A percentile compares a stretch with the other conserved stretches of the same genome.
Conservation (phyloP, 2,329 filamentous ascomycete species). For the Botrytis byssoidea region DNA sequence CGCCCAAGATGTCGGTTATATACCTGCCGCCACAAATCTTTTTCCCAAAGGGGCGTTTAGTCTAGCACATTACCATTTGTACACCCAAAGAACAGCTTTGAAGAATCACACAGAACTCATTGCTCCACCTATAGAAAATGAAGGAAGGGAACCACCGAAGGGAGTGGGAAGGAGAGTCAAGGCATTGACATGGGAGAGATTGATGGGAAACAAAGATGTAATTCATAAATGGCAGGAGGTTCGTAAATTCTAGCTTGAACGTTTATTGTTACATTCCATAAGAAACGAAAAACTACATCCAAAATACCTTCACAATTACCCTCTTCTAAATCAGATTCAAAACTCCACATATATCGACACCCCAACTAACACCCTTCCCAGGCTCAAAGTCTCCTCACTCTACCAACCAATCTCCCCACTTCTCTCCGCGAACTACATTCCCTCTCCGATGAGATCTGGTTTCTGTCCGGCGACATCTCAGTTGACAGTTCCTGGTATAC, state of each 20-base stretch:
- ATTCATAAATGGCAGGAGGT: conserved; percentile 86
- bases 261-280: not conserved
- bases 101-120: conserved; percentile 31
- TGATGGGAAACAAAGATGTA: conserved; percentile 71
- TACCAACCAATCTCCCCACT: conserved; percentile 71
- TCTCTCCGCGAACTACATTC: conserved; percentile 76
- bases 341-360: not conserved
- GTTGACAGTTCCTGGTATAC: conserved; percentile 91
- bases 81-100: conserved; percentile 62
- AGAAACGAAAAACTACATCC: not conserved
- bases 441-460: conserved; percentile 91
- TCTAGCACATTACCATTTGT: conserved; percentile 75
- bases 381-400: conserved; percentile 86
- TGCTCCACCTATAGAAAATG: conserved; percentile 43
- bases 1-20: conserved; percentile 79
- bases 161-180: conserved; percentile 65
- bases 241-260: conserved; percentile 32
- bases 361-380: conserved; percentile 20
- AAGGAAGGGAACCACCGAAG: conserved; percentile 38
- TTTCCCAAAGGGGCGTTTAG: conserved; percentile 79
- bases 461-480: conserved; percentile 74
- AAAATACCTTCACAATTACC: not conserved
- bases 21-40: conserved; percentile 80
- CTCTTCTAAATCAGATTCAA: not conserved
- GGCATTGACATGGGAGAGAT: conserved; percentile 69